Conservation (phyloP, 2,329 filamentous ascomycete species). For the Arthrobotrys iridis region DNA sequence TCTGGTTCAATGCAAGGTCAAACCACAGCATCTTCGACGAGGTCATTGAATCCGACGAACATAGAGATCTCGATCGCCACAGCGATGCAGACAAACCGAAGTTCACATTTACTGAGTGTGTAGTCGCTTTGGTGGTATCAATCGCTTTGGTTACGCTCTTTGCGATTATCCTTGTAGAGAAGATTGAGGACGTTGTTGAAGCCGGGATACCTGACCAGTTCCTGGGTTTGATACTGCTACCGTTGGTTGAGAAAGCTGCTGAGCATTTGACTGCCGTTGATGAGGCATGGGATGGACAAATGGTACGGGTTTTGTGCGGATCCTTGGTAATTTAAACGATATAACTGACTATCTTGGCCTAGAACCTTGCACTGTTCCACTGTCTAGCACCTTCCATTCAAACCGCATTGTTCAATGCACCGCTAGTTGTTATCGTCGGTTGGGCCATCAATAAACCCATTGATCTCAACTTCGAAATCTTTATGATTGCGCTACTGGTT, state of each 20-base stretch:
- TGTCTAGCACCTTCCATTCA: slow-evolving; percentile 88
- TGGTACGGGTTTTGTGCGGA: slow-evolving; percentile 54
- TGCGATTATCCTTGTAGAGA: slow-evolving; percentile 76
- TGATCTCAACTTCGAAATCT: slow-evolving; percentile 85
- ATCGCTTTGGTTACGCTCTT: slow-evolving; percentile 77
- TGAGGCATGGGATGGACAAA: slow-evolving; percentile 81
- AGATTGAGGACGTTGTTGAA: slow-evolving; percentile 73
- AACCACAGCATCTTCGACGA: slow-evolving; percentile 81
- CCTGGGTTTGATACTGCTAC: slow-evolving; percentile 78
- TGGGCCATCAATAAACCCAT: slow-evolving; percentile 79
- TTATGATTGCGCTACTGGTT: slow-evolving; percentile 83
- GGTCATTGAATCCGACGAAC: slow-evolving; percentile 76
- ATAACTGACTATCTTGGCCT: slow-evolving; percentile 59
- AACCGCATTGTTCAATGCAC: slow-evolving; percentile 87
- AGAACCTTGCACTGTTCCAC: slow-evolving; percentile 86
- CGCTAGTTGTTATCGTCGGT: slow-evolving; percentile 81
- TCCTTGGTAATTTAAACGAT: slow-evolving; percentile 8
- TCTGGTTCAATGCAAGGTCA: slow-evolving; percentile 79
- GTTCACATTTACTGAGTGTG: slow-evolving; percentile 77
- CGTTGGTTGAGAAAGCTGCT: slow-evolving; percentile 84
- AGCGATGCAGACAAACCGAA: slow-evolving; percentile 71
- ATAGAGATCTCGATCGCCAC: slow-evolving; percentile 72
- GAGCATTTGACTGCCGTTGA: slow-evolving; percentile 86
- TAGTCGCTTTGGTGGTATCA: slow-evolving; percentile 72
- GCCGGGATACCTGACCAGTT: slow-evolving; percentile 68